Evolutionary conservation across 2,329 filamentous ascomycete genomes (phyloP), one percentile per base, ranked within the genome.

Genomic region (Myriangium duriaei): DNA sequence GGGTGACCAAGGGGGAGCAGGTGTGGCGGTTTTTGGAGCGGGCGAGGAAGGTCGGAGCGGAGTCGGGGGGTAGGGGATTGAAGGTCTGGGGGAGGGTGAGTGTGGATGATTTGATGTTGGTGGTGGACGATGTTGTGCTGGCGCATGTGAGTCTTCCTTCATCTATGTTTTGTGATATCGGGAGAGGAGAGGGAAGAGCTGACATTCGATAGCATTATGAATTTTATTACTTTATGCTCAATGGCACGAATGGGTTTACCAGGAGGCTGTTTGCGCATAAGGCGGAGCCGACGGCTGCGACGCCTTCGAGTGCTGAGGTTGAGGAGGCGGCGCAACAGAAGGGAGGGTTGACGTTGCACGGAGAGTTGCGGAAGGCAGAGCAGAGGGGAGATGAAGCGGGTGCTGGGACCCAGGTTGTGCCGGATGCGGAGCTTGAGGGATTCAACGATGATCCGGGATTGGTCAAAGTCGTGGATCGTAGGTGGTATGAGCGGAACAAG

Each of bases 401-500:
- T 61, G 28, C 67, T 69, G n/a, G n/a, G n/a, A n/a, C n/a, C n/a
- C n/a, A n/a, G n/a, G n/a, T n/a, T n/a, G n/a, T n/a, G n/a, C 37
- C 70, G 79, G 62, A 67, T 37, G 47, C 56, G 3, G 58, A 65
- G 17, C 62, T 70, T 10, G 88, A 95, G 62, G 88, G 88, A 11
- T 76, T 69, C 16, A 60, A 68, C 29, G 81, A 91, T 44, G 87
- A 96, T 49, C 77, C 87, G 1, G 72, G 72, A 3, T 62, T 81
- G 45, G 96, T 88, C 3, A 96, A 95, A 56, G 87, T 98, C 3
- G 88, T 98, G 3, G 88, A 98, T 63, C 73, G 91, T 43, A 69
- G 91, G 43, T 98, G 91, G 91, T 98, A 95, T 57, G 86, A 95
- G 65, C 75, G 79, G 53, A 95, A 96, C 58, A 98, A 96, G 62